phyloP scores from a whole-genome alignment of 164 flowering plant genomes.

The Annona squamosa region DNA sequence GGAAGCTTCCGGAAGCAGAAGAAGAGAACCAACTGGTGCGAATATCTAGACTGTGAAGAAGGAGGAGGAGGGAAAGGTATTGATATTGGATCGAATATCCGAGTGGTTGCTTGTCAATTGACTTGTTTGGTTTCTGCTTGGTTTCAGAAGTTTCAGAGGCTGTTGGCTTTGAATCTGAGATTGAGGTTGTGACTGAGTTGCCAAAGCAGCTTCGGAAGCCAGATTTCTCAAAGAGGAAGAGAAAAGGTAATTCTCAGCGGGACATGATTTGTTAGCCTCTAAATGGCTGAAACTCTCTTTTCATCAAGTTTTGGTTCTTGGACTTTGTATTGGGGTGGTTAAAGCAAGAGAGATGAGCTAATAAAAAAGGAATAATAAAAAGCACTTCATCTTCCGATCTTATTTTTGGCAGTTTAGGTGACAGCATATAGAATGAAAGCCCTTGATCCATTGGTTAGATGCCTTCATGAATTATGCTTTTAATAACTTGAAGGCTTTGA shows the following conservation, averaged over 20 bases:
- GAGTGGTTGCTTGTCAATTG: not conserved
- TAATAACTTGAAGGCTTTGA: no score
- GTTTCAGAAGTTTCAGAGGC: constrained; percentile 20
- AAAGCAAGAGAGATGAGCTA: no score
- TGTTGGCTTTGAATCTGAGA: constrained; percentile 23
- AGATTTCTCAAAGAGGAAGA: constrained; percentile 27
- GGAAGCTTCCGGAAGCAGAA: constrained; percentile 16
- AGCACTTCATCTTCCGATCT: no score
- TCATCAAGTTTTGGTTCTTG: no score
- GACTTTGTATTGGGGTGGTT: no score
- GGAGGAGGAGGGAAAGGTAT: not conserved
- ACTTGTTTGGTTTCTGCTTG: not conserved
- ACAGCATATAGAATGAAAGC: no score
- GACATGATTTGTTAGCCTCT: no score
- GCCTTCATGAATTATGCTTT: no score
- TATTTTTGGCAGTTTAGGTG: no score
- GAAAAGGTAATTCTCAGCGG: not conserved
- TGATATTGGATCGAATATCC: not conserved
- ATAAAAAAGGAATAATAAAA: no score
- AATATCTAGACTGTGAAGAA: constrained; percentile 41
- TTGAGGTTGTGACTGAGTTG: constrained; percentile 57
- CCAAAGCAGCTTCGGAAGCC: constrained; percentile 32
- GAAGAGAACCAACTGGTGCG: constrained; percentile 58
- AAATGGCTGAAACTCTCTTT: no score
- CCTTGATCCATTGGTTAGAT: no score